Evolutionary conservation across 352 stramenopile genomes (phyloP), one percentile per base, ranked within the genome.

Genomic region (Ophiocytium majus): DNA sequence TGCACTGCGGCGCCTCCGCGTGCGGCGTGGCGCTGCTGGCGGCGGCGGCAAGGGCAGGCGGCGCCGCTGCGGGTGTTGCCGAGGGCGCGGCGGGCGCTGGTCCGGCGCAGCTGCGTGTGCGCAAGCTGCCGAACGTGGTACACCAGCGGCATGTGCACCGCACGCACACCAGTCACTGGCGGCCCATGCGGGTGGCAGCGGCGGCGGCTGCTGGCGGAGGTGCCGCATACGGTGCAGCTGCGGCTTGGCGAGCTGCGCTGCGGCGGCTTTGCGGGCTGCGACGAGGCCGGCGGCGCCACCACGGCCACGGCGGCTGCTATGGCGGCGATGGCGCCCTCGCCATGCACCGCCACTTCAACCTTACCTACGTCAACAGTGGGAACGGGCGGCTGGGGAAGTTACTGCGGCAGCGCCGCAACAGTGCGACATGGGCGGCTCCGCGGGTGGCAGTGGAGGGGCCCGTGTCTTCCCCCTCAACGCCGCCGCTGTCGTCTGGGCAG

Each of bases 291-390:
- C 79, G 5, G 43, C 14, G 5, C 5, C 14, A 5, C 5, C 43
- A 5, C 14, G 43, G 5, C 5, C 43, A 57, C 14, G 49, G 43
- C 50, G 23, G n/a, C n/a, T 82, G 50, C 37, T 32, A 57, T 82
- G 71, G 76, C 50, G 79, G 79, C 71, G n/a, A 82, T 28, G 31
- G 50, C 76, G 49, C 50, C 79, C 23, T 49, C 79, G 31, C 49
- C 76, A 1, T 82, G 50, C 28, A n/a, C n/a, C n/a, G n/a, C n/a
- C n/a, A n/a, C n/a, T n/a, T n/a, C n/a, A n/a, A n/a, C n/a, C n/a
- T n/a, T n/a, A n/a, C n/a, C n/a, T n/a, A n/a, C n/a, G n/a, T n/a
- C n/a, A n/a, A n/a, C n/a, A n/a, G n/a, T n/a, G 79, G 33, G 31
- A 79, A 43, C 10, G 33, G 71, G 17, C 33, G 71, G 1, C 14